Evolutionary conservation across 148 eudicot species (phyloP), one percentile per base, ranked within the genome.

Genomic region (Tetragonia tetragonoides): DNA sequence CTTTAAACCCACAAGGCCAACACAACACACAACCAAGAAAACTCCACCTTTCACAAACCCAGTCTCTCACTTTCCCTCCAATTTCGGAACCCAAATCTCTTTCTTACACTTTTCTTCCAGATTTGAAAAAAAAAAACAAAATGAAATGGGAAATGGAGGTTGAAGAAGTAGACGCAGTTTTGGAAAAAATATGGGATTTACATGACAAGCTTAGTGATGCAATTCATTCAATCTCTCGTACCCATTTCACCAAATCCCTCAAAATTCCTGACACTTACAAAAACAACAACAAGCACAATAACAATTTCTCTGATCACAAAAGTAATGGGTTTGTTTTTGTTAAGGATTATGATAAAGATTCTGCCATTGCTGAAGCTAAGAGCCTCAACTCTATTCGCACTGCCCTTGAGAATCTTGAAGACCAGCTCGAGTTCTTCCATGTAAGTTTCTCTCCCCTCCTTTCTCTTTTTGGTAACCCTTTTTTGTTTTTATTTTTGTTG

Each of bases 171-270:
- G 97, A 95, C 75, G 84, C 88, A 6, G 88, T 89, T 5, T 83
- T 95, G 1, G 97, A 92, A 75, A 92, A 92, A 74, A 88, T 92
- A 7, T 95, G 98, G 98, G 97, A 95, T 73, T 67, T 93, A 15
- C 98, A 93, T 83, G 98, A 93, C 83, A 93, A 91, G 78, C 91
- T 95, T 65, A 95, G 98, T 83, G 98, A 95, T 78, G 95, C 95
- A 24, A 95, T 95, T 72, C 99, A 85, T 86, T 84, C 97, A 0
- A 84, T 93, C 64, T 89, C 98, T 46, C 79, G 97, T 46, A 77
- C 91, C 78, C 97, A 95, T 75, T 95, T 89, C 82, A 47, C 90
- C 73, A 89, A 93, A 75, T 78, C 85, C 56, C 74, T 70, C 42
- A 75, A 79, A 69, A 83, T 73, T 62, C 70, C 80, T 42, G 74